Conservation (phyloP, 345 rosid genomes). For the Streptanthus diversifolius region DNA sequence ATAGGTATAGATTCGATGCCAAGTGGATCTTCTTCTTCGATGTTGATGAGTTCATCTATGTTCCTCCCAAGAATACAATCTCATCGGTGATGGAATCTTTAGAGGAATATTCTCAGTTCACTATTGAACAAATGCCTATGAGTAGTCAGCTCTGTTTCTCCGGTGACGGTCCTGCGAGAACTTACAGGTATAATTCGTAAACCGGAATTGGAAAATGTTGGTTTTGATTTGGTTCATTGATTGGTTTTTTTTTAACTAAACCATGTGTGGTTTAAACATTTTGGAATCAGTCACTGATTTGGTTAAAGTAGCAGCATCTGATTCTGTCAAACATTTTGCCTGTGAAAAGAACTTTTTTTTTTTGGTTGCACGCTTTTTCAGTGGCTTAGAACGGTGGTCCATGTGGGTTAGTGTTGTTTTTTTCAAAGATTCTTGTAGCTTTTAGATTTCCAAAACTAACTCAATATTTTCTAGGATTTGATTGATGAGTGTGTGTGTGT, state of each 20-base stretch:
- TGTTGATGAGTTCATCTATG: slow-evolving; percentile 71
- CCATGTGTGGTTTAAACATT: background rate
- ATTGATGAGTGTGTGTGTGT: slow-evolving; percentile 8
- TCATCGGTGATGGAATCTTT: slow-evolving; percentile 62
- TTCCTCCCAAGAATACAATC: slow-evolving; percentile 50
- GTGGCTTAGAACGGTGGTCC: slow-evolving; percentile 3
- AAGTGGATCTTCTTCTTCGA: slow-evolving; percentile 94
- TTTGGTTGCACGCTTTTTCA: background rate
- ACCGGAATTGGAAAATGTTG: background rate
- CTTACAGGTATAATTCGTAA: slow-evolving; percentile 49
- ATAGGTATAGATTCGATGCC: slow-evolving; percentile 62
- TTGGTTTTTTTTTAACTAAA: background rate
- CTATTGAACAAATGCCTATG: slow-evolving; percentile 91
- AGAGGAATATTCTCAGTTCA: slow-evolving; percentile 59
- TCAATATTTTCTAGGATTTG: background rate
- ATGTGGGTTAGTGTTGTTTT: slow-evolving; percentile 3
- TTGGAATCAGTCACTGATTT: background rate
- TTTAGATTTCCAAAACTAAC: background rate
- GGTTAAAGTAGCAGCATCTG: slow-evolving; percentile 11
- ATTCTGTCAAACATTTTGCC: background rate
- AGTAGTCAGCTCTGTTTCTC: slow-evolving; percentile 63
- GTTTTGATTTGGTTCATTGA: background rate
- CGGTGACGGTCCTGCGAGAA: slow-evolving; percentile 54
- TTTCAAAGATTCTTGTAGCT: slow-evolving; percentile 29
- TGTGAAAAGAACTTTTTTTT: background rate